Evolutionary conservation across 1,284 basidiomycete species (phyloP), one percentile per base, ranked within the genome.

Genomic region (Marasmius sp.): DNA sequence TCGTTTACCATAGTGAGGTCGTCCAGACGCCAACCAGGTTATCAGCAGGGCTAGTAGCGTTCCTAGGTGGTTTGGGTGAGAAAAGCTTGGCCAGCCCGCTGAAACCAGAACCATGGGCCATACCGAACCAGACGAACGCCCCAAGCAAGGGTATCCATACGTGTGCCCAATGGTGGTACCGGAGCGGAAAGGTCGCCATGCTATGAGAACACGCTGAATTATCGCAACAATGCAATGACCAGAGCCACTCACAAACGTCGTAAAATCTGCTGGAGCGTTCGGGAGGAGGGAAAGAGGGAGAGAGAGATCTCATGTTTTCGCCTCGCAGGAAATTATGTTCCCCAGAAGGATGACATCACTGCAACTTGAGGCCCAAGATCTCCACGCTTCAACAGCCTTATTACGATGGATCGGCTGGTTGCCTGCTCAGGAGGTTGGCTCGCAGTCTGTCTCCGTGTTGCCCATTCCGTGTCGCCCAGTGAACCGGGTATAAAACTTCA

Each of bases 1-100:
- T 51, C 9, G 27, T 36, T 36, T 36, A 69, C 77, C 74, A 65
- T 85, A 86, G 62, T 77, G 75, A 9, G 81, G 85, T 22, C 76
- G 68, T 27, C 83, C 82, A 10, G 75, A 72, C 7, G 78, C 78
- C 14, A 81, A 73, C 88, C 89, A 92, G 49, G 84, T 85, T 52
- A 90, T 81, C 18, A 92, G 73, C 83, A 92, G 84, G 0, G 88
- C 80, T 59, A 85, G 79, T 7, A 92, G 74, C 9, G 82, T 88
- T 2, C 76, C 85, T 85, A 45, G 38, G 20, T 33, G 14, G n/a
- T 36, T 27, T 11, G 2, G 27, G 27, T 27, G 27, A 27, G 27
- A 27, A 27, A 14, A 33, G 6, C 22, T 16, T 14, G 14, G 20
- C 27, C 33, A 16, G 33, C 27, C 14, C 10, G 14, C n/a, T 33